Conservation (phyloP, 129 eudicot species). For the Tagetes patula region DNA sequence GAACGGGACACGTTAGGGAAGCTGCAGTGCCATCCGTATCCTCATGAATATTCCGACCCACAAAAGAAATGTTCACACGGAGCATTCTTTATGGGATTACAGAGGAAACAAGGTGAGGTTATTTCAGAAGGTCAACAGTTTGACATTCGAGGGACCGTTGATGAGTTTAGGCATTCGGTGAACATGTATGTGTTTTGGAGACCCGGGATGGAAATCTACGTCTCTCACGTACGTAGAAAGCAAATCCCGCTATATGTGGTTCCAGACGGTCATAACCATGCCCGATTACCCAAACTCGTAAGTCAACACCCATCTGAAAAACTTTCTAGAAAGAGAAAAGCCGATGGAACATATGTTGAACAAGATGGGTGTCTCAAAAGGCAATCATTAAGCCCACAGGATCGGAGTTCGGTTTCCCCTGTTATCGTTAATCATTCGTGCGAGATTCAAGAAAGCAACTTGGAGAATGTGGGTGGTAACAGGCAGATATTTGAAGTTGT, state of each 20-base stretch:
- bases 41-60: constrained; percentile 60
- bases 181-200: constrained; percentile 66
- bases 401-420: constrained; percentile 49
- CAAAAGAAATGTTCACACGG: constrained; percentile 56
- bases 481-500: constrained; percentile 31
- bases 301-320: constrained; percentile 24
- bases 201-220: constrained; percentile 79
- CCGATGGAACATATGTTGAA: constrained; percentile 28
- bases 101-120: constrained; percentile 66
- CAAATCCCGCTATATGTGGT: constrained; percentile 64
- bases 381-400: constrained; percentile 39
- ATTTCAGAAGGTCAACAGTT: constrained; percentile 83
- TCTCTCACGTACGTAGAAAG: constrained; percentile 72
- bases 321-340: constrained; percentile 40
- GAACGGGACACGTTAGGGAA: constrained; percentile 79
- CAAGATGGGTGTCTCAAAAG: constrained; percentile 40
- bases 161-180: constrained; percentile 68
- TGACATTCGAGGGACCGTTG: constrained; percentile 80
- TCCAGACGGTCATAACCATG: constrained; percentile 59
- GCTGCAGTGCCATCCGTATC: constrained; percentile 89
- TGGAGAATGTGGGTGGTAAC: constrained; percentile 24
- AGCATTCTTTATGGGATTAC: constrained; percentile 87
- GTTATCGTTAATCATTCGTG: constrained; percentile 36
- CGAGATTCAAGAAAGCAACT: constrained; percentile 1
- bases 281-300: constrained; percentile 42